phyloP scores from a whole-genome alignment of 2,329 filamentous ascomycete species.

The Beauveria caledonica region DNA sequence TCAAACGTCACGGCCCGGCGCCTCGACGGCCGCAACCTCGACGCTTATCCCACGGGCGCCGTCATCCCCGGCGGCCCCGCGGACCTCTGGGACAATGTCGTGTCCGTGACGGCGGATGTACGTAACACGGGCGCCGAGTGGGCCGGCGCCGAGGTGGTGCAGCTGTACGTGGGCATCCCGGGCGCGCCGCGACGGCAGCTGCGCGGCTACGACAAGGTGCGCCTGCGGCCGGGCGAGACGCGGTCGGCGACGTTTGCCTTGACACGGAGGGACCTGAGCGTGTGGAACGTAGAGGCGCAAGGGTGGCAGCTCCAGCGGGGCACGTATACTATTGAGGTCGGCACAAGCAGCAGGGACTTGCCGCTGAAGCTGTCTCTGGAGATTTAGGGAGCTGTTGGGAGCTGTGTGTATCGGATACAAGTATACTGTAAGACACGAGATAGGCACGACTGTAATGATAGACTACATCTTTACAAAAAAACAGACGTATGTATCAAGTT shows the following conservation, averaged over 20 bases:
- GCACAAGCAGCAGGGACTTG: slow-evolving; percentile 38
- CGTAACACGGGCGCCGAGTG: slow-evolving; percentile 32
- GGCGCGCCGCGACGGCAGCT: slow-evolving; percentile 52
- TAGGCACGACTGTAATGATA: no score
- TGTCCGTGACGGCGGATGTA: slow-evolving; percentile 30
- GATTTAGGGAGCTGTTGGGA: slow-evolving; percentile 18
- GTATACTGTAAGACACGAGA: no score
- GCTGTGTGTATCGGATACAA: no score
- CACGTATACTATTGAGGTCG: slow-evolving; percentile 36
- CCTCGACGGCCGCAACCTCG: slow-evolving; percentile 19
- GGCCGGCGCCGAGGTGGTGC: slow-evolving; percentile 39
- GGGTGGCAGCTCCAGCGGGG: slow-evolving; percentile 49
- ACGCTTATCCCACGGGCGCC: slow-evolving; percentile 30
- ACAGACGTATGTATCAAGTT: no score
- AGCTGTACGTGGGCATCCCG: slow-evolving; percentile 41
- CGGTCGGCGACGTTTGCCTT: slow-evolving; percentile 42
- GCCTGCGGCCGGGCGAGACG: slow-evolving; percentile 36
- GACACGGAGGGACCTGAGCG: slow-evolving; percentile 56
- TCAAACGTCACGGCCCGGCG: slow-evolving; percentile 31
- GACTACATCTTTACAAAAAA: no score
- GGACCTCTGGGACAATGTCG: slow-evolving; percentile 41
- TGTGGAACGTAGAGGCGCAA: slow-evolving; percentile 55
- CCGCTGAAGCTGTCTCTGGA: slow-evolving; percentile 31
- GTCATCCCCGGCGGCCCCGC: slow-evolving; percentile 35
- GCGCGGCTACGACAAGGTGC: slow-evolving; percentile 57